These are phyloP conservation scores for Phialemonium atrogriseum DNA, from an alignment of 2,329 filamentous ascomycete species.

Conservation along the genomic window DNA sequence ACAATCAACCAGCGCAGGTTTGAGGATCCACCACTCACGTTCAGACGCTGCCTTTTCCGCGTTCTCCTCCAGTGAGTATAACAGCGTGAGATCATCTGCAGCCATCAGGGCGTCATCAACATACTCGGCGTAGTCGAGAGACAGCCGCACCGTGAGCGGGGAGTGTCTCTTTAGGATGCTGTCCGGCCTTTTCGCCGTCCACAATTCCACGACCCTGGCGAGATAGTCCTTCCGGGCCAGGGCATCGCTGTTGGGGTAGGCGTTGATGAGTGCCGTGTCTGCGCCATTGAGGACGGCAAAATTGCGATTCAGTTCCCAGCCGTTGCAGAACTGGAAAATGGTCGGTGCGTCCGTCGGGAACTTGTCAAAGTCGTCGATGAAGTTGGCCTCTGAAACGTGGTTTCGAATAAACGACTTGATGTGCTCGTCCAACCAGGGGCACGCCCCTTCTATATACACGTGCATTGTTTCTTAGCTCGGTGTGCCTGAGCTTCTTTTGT, in stretches of 20 bases:
- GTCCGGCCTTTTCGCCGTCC: constrained; percentile 24
- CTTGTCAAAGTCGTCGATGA: constrained; percentile 17
- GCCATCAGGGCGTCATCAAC: constrained; percentile 27
- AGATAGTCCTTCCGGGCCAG: constrained; percentile 28
- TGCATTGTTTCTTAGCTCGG: constrained; percentile 16
- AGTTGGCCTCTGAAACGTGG: constrained; percentile 20
- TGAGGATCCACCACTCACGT: constrained; percentile 31
- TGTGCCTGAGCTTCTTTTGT: too few species aligned
- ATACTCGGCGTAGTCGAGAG: constrained; percentile 29
- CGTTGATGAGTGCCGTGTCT: constrained; percentile 25
- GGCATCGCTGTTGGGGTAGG: constrained; percentile 30
- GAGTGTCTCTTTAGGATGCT: constrained; percentile 21
- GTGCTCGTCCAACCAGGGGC: constrained; percentile 23
- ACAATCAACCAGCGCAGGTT: constrained; percentile 30
- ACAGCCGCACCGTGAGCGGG: constrained; percentile 23
- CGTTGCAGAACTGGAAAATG: constrained; percentile 25
- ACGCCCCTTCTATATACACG: constrained; percentile 16
- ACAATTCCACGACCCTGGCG: constrained; percentile 24
- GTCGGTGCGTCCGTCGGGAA: constrained; percentile 16
- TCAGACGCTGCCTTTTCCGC: constrained; percentile 16
- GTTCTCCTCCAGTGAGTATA: constrained; percentile 26
- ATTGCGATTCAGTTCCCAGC: constrained; percentile 24
- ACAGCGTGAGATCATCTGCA: constrained; percentile 24
- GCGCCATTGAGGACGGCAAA: constrained; percentile 23
- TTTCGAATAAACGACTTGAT: constrained; percentile 19